These are phyloP conservation scores for Arabis hirsuta DNA, from an alignment of 345 rosid species.

Conservation along the genomic window DNA sequence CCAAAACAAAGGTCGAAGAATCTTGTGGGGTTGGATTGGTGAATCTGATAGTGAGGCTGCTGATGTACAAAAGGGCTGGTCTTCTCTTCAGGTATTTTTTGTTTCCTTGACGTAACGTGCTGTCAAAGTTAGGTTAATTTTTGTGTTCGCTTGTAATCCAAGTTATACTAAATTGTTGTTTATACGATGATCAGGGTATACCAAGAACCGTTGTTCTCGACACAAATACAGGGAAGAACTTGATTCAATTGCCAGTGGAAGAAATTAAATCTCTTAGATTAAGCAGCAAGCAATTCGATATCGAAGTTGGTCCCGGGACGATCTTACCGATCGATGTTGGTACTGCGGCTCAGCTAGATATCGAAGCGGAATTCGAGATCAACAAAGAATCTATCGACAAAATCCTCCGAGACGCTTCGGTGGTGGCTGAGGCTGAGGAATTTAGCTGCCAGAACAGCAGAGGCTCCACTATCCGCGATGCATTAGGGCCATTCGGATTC, in stretches of 20 bases:
- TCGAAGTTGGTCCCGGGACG: conserved; percentile 63
- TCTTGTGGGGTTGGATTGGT: conserved; percentile 94
- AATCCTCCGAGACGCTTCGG: conserved; percentile 37
- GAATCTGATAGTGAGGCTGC: conserved; percentile 78
- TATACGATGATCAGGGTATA: conserved; percentile 52
- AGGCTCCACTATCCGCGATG: conserved; percentile 67
- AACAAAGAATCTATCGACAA: conserved; percentile 57
- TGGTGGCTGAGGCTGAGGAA: conserved; percentile 42
- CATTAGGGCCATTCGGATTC: conserved; percentile 91
- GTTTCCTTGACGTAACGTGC: neutral
- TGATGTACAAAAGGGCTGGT: conserved; percentile 90
- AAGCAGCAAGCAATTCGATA: conserved; percentile 51
- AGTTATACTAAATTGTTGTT: neutral
- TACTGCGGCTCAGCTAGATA: conserved; percentile 68
- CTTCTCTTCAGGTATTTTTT: conserved; percentile 77
- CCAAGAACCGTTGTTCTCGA: conserved; percentile 75
- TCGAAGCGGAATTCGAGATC: conserved; percentile 71
- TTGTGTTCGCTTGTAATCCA: neutral
- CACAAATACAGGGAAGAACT: conserved; percentile 63
- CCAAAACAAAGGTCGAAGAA: conserved; percentile 64
- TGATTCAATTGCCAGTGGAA: conserved; percentile 89
- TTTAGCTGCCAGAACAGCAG: conserved; percentile 59
- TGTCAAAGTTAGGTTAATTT: conserved; percentile 4
- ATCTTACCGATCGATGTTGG: conserved; percentile 63
- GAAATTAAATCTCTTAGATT: conserved; percentile 79